These are phyloP conservation scores for Phanerochaete carnosa DNA, from an alignment of 768 basidiomycete species.

Conservation along the genomic window DNA sequence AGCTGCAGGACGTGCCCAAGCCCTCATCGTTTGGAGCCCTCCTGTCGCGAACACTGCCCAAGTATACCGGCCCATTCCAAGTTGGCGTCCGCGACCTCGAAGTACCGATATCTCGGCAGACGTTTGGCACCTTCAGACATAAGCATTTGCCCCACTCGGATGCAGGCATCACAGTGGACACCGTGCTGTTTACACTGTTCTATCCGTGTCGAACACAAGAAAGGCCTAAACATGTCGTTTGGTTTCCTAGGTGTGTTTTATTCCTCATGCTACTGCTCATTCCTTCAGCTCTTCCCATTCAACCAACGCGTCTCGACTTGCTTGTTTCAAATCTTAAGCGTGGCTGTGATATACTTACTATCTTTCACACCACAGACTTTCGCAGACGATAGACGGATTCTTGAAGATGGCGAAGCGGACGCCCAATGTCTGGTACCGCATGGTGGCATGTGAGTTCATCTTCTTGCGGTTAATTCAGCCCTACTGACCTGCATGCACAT, in stretches of 20 bases:
- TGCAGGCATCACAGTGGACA: constrained; percentile 25
- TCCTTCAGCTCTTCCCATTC: neutral
- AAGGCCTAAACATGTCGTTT: constrained; percentile 4
- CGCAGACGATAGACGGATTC: constrained; percentile 27
- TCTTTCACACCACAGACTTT: constrained; percentile 15
- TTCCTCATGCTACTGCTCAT: neutral
- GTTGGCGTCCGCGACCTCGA: constrained; percentile 34
- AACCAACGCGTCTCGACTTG: neutral
- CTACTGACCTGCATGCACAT: neutral
- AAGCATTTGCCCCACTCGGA: constrained; percentile 17
- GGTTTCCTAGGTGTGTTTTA: constrained; percentile 26
- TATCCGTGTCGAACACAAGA: constrained; percentile 22
- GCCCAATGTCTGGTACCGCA: constrained; percentile 21
- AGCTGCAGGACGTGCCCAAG: constrained; percentile 3
- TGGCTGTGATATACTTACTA: neutral
- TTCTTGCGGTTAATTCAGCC: neutral
- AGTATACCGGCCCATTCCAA: constrained; percentile 26
- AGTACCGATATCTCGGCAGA: constrained; percentile 22
- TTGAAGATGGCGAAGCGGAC: constrained; percentile 29
- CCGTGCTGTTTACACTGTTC: constrained; percentile 29
- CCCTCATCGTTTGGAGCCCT: constrained; percentile 25
- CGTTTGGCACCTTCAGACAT: constrained; percentile 27
- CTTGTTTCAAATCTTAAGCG: neutral
- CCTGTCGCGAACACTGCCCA: constrained; percentile 27
- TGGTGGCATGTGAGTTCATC: constrained; percentile 8